These are phyloP conservation scores for Podaxis rugospora DNA, from an alignment of 768 basidiomycete species.

Conservation along the genomic window DNA sequence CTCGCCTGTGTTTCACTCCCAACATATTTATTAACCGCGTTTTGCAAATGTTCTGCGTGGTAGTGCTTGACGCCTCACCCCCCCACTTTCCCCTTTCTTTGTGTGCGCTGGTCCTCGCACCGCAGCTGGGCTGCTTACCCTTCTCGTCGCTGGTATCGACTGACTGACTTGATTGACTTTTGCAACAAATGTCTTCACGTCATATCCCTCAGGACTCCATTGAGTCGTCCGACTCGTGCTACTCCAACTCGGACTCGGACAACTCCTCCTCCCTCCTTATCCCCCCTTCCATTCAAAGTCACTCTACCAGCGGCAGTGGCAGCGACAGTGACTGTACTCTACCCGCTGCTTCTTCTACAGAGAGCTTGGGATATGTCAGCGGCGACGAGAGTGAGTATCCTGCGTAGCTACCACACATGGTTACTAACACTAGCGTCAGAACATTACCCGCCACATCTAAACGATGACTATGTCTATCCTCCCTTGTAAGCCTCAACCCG, in stretches of 20 bases:
- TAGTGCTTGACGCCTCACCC: slow-evolving; percentile 3
- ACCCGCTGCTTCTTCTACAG: not conserved
- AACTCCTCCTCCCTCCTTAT: not conserved
- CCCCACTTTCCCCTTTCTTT: not conserved
- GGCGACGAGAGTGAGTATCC: not conserved
- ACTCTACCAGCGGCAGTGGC: not conserved
- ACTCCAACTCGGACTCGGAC: slow-evolving; percentile 1
- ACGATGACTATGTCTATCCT: not conserved
- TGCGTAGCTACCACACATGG: not conserved
- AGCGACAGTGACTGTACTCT: not conserved
- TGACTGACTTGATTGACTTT: not conserved
- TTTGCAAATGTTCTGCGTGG: not conserved
- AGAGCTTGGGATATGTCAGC: slow-evolving; percentile 9
- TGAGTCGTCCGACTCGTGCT: not conserved
- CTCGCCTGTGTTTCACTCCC: not conserved
- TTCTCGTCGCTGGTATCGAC: slow-evolving; percentile 9
- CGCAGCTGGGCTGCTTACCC: slow-evolving; percentile 2
- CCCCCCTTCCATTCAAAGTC: not conserved
- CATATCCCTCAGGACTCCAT: not conserved
- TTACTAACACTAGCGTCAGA: not conserved
- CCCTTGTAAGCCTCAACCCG: not conserved
- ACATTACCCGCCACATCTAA: not conserved
- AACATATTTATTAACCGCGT: not conserved
- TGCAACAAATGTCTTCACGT: not conserved
- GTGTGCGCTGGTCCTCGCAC: slow-evolving; percentile 6